These are phyloP conservation scores for Monilinia polystroma DNA, from an alignment of 2,329 filamentous ascomycete species.

Conservation along the genomic window DNA sequence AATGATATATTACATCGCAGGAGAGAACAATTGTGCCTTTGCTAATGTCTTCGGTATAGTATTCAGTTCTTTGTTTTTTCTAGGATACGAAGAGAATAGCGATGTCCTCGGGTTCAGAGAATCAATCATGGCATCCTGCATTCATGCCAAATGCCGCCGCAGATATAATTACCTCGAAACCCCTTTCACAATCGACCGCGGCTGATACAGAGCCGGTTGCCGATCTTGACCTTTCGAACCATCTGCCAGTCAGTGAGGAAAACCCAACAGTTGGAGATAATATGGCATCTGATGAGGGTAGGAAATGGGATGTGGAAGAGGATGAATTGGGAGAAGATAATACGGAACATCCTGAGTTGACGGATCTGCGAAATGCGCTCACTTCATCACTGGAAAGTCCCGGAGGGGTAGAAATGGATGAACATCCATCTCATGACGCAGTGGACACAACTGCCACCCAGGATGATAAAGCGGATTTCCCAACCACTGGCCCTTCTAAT, in stretches of 20 bases:
- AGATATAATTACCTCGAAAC: constrained; percentile 29
- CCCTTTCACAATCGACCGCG: constrained; percentile 11
- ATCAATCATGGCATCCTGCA: constrained; percentile 52
- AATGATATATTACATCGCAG: not conserved
- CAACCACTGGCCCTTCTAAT: constrained; percentile 36
- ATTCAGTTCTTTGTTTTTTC: constrained; percentile 35
- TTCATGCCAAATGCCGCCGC: constrained; percentile 48
- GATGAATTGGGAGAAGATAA: constrained; percentile 25
- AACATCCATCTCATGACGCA: constrained; percentile 29
- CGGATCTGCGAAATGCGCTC: constrained; percentile 34
- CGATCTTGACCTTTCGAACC: not conserved
- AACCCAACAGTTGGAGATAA: constrained; percentile 3
- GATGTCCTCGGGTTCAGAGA: constrained; percentile 48
- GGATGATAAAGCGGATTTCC: constrained; percentile 31
- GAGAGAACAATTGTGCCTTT: not conserved
- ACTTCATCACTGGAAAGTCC: constrained; percentile 35
- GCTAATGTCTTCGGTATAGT: constrained; percentile 24
- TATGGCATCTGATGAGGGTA: constrained; percentile 3
- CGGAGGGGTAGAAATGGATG: constrained; percentile 35
- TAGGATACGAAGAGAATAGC: constrained; percentile 26
- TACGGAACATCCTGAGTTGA: constrained; percentile 29
- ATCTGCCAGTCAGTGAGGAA: not conserved
- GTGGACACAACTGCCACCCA: constrained; percentile 23
- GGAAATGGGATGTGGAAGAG: not conserved
- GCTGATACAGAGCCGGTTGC: constrained; percentile 13